Percentiles rank a stretch among this genome's conserved stretches.
Conservation (phyloP, 1,139 yeast species). For the Saccharomyces hybrid region DNA sequence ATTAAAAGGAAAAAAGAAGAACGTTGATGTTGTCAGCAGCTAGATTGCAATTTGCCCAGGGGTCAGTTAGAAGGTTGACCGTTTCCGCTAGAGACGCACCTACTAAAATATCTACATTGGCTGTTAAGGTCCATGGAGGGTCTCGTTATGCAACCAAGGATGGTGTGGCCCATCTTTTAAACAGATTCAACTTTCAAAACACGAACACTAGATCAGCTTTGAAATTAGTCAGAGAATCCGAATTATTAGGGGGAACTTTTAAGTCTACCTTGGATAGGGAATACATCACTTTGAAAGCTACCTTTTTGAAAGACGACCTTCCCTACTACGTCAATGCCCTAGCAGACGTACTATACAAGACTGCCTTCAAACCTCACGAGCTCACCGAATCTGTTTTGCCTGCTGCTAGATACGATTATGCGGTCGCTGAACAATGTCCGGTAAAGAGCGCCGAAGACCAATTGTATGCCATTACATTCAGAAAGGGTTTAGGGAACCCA, state of each 20-base stretch:
- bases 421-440: slow-evolving; percentile 45
- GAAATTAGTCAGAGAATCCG: slow-evolving; percentile 91
- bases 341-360: slow-evolving; percentile 65
- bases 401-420: slow-evolving; percentile 54
- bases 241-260: slow-evolving; percentile 83
- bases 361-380: slow-evolving; percentile 79
- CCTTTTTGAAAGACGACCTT: slow-evolving; percentile 78
- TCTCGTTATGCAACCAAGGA: slow-evolving; percentile 68
- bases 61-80: slow-evolving; percentile 31
- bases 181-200: slow-evolving; percentile 80
- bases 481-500: slow-evolving; percentile 79
- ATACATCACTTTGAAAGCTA: slow-evolving; percentile 67
- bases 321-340: slow-evolving; percentile 89
- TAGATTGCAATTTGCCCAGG: slow-evolving; percentile 20
- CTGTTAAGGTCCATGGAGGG: slow-evolving; percentile 83
- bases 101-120: slow-evolving; percentile 58
- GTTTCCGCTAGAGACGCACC: slow-evolving; percentile 41
- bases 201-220: slow-evolving; percentile 80
- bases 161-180: slow-evolving; percentile 81
- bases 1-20: not conserved
- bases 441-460: slow-evolving; percentile 63
- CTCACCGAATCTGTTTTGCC: slow-evolving; percentile 76
- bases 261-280: slow-evolving; percentile 73
- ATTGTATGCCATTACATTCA: slow-evolving; percentile 77
- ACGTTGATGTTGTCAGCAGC: slow-evolving; percentile 13